Conservation (phyloP, 495 filamentous ascomycete species). For the Hypoxylon rickii region DNA sequence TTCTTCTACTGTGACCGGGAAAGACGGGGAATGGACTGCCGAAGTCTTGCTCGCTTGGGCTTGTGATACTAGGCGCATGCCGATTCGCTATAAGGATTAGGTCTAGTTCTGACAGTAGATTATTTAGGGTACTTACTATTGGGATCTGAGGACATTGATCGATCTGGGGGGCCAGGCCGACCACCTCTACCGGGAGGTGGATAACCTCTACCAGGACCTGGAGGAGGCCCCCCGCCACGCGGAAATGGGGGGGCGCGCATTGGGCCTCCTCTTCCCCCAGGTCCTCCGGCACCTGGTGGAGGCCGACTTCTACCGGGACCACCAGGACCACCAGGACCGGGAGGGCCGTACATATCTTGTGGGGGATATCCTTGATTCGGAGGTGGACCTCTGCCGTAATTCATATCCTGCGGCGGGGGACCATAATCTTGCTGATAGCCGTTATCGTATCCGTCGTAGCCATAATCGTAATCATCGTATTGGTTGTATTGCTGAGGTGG, state of each 20-base stretch:
- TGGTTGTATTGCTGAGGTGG: conserved; percentile 56
- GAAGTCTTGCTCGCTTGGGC: conserved; percentile 57
- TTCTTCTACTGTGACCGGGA: conserved; percentile 55
- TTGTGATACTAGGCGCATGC: conserved; percentile 37
- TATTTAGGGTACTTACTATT: conserved; percentile 36
- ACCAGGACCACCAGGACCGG: conserved; percentile 47
- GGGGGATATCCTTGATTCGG: conserved; percentile 54
- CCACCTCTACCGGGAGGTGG: conserved; percentile 46
- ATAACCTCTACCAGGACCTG: conserved; percentile 46
- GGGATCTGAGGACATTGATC: conserved; percentile 38
- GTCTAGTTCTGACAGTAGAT: not conserved
- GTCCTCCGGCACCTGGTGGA: conserved; percentile 37
- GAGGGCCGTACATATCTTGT: conserved; percentile 53
- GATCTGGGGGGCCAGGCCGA: conserved; percentile 44
- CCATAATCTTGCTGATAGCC: conserved; percentile 48
- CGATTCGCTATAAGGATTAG: conserved; percentile 39
- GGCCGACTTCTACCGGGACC: conserved; percentile 41
- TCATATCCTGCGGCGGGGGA: conserved; percentile 50
- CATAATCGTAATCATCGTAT: conserved; percentile 58
- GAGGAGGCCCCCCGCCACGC: conserved; percentile 42
- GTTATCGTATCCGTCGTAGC: conserved; percentile 56
- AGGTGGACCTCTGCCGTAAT: conserved; percentile 52
- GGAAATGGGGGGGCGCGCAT: conserved; percentile 46
- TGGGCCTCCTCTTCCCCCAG: conserved; percentile 46
- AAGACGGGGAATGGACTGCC: conserved; percentile 73